Evolutionary conservation across 345 rosid genomes (phyloP).

Genomic region (Arabidopsis arenosa): DNA sequence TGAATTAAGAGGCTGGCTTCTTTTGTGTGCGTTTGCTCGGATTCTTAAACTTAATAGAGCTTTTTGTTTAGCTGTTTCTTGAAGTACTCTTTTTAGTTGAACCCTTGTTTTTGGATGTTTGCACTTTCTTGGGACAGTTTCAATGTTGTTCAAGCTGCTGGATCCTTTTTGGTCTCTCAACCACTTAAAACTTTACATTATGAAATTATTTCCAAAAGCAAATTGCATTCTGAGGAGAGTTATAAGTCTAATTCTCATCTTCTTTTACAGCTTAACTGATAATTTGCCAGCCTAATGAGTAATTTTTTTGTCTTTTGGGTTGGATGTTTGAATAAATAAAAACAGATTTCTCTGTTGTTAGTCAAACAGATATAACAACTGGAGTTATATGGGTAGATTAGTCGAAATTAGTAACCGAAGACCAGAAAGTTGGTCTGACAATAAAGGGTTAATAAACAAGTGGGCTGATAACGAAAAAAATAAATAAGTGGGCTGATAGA

Average conservation of each 20-base stretch:
- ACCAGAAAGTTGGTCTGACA: not conserved
- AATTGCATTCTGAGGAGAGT: not conserved
- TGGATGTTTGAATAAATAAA: not conserved
- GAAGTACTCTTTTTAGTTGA: not conserved
- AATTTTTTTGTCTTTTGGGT: not conserved
- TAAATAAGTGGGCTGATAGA: not conserved
- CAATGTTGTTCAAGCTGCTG: not conserved
- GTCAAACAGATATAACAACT: too few relatives aligned
- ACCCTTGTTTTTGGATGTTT: slow-evolving; percentile 19
- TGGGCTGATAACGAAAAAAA: not conserved
- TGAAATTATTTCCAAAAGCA: not conserved
- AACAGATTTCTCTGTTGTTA: too few relatives aligned
- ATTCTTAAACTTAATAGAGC: slow-evolving; percentile 36
- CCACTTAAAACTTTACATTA: not conserved
- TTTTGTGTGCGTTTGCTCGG: slow-evolving; percentile 25
- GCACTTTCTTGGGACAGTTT: slow-evolving; percentile 14
- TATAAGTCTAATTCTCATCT: not conserved
- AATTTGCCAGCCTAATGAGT: not conserved
- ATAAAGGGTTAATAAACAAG: not conserved
- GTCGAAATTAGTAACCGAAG: not conserved
- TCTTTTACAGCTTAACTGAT: not conserved
- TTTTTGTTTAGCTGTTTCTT: slow-evolving; percentile 39
- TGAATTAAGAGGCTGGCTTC: slow-evolving; percentile 42
- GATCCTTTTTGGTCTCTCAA: not conserved
- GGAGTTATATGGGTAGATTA: not conserved